Conservation (phyloP, 345 rosid genomes). For the Sapria himalayana region DNA sequence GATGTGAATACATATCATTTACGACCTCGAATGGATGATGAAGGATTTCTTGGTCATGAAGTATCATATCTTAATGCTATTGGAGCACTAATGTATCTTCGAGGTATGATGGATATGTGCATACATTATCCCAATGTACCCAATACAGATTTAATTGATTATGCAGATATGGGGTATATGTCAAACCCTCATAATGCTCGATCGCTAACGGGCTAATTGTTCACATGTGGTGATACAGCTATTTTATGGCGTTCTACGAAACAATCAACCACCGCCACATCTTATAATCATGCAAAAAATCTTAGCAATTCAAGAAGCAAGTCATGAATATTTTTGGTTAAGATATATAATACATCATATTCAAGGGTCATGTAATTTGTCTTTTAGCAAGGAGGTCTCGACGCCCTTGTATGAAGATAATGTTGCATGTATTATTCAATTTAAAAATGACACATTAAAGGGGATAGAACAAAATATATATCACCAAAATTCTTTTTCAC, state of each 20-base stretch:
- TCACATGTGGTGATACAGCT: not conserved
- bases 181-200: not conserved
- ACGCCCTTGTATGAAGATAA: too few relatives aligned
- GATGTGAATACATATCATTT: too few relatives aligned
- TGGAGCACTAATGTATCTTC: too few relatives aligned
- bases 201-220: not conserved
- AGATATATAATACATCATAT: too few relatives aligned
- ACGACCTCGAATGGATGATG: too few relatives aligned
- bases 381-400: too few relatives aligned
- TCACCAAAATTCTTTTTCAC: not conserved
- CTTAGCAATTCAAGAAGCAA: not conserved
- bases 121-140: not conserved
- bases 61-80: too few relatives aligned
- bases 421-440: not conserved
- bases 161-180: not conserved
- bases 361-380: too few relatives aligned
- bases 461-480: not conserved
- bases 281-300: not conserved
- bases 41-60: too few relatives aligned
- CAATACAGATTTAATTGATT: not conserved
- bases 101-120: not conserved
- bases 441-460: not conserved
- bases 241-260: not conserved
- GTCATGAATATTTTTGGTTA: too few relatives aligned
- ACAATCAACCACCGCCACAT: not conserved